These are phyloP conservation scores for Porphyrellus sp. DNA, from an alignment of 1,284 basidiomycete genomes.

Conservation along the genomic window DNA sequence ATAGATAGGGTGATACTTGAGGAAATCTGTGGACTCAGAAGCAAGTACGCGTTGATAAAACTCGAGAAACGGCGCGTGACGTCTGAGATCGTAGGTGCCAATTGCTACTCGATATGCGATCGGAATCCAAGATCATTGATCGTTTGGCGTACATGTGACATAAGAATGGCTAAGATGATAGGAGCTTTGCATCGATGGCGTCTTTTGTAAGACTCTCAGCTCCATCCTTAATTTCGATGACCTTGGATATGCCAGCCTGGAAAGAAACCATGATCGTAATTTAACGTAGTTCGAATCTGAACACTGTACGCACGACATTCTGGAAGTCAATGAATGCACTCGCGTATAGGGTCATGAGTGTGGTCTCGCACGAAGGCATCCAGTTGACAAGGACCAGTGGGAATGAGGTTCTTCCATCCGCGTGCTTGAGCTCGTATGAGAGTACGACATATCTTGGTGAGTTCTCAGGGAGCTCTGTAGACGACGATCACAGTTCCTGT, in stretches of 20 bases:
- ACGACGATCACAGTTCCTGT: conserved; percentile 7
- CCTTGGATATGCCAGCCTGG: conserved; percentile 69
- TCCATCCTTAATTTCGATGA: conserved; percentile 80
- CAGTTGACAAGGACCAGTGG: conserved; percentile 86
- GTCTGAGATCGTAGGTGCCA: not conserved
- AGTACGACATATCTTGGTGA: conserved; percentile 84
- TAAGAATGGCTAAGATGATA: conserved; percentile 24
- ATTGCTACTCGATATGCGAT: not conserved
- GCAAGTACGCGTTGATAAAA: not conserved
- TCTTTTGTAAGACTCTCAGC: conserved; percentile 77
- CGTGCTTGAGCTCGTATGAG: conserved; percentile 79
- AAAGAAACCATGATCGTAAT: conserved; percentile 5
- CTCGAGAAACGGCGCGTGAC: not conserved
- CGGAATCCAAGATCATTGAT: not conserved
- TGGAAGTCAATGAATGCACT: conserved; percentile 81
- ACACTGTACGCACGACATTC: conserved; percentile 50
- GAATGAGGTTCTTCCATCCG: conserved; percentile 83
- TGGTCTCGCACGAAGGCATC: conserved; percentile 76
- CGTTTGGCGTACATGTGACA: not conserved
- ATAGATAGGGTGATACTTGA: not conserved
- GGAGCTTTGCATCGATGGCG: conserved; percentile 61
- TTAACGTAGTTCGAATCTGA: not conserved
- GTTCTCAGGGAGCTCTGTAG: conserved; percentile 83
- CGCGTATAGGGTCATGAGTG: conserved; percentile 79
- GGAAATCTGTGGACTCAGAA: not conserved